These are phyloP conservation scores for Schwanniomyces yamadae DNA, from an alignment of 805 yeast species.

Conservation along the genomic window DNA sequence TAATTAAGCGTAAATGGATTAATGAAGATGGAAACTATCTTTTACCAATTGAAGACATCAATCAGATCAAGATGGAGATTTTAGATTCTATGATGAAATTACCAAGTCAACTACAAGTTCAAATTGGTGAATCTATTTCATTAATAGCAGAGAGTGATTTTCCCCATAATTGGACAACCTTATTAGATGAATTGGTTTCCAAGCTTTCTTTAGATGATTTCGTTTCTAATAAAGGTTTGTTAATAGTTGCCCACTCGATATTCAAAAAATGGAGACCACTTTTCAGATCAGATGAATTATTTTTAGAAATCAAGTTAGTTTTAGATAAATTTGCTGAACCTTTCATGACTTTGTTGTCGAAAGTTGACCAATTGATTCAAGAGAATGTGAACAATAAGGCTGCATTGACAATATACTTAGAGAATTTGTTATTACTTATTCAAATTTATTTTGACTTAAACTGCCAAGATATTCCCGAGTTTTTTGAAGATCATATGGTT, in stretches of 20 bases:
- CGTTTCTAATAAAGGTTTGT: slow-evolving; percentile 76
- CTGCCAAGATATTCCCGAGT: slow-evolving; percentile 97
- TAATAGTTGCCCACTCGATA: slow-evolving; percentile 91
- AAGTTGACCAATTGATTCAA: slow-evolving; percentile 66
- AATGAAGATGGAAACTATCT: slow-evolving; percentile 83
- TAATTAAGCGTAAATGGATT: slow-evolving; percentile 82
- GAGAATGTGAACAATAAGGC: slow-evolving; percentile 46
- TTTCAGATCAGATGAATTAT: slow-evolving; percentile 86
- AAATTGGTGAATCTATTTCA: slow-evolving; percentile 91
- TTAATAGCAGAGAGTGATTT: slow-evolving; percentile 94
- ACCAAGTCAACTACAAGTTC: slow-evolving; percentile 81
- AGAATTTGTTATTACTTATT: slow-evolving; percentile 65
- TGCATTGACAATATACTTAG: slow-evolving; percentile 57
- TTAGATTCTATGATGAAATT: slow-evolving; percentile 81
- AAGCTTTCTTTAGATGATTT: slow-evolving; percentile 67
- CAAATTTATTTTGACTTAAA: slow-evolving; percentile 91
- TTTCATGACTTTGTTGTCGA: slow-evolving; percentile 64
- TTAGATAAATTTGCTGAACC: slow-evolving; percentile 80
- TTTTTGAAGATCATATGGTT: slow-evolving; percentile 86
- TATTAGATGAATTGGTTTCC: slow-evolving; percentile 70
- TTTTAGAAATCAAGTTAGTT: slow-evolving; percentile 83
- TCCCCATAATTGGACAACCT: slow-evolving; percentile 83
- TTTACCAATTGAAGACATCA: slow-evolving; percentile 60
- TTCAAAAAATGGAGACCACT: slow-evolving; percentile 97
- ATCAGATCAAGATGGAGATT: slow-evolving; percentile 69